A percentile compares a stretch with the other conserved stretches of the same genome.
Evolutionary conservation across 1,284 basidiomycete species (phyloP).

Genomic region (Fomitiporia mediterranea): DNA sequence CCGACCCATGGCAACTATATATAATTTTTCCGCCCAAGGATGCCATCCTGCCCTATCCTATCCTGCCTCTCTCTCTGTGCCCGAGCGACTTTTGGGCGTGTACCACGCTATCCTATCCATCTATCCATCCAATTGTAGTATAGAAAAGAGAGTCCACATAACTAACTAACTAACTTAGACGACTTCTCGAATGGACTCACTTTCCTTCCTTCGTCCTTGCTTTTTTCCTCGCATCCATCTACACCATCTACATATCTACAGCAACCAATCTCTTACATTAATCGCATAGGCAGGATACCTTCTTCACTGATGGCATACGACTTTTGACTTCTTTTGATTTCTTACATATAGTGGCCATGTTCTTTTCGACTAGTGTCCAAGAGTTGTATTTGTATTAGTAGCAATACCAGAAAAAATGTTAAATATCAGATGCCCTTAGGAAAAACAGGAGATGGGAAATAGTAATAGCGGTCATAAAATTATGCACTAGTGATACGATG

Average conservation of each 20-base stretch:
- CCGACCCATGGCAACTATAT: constrained; percentile 2
- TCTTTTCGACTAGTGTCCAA: too few species aligned
- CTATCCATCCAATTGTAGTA: constrained; percentile 17
- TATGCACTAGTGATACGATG: too few species aligned
- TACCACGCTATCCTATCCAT: constrained; percentile 23
- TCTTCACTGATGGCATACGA: neutral
- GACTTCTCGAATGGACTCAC: neutral
- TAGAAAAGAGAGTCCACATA: neutral
- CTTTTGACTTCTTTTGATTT: neutral
- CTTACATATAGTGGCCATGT: neutral
- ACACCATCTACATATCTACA: too few species aligned
- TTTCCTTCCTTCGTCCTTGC: neutral
- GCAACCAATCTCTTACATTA: neutral
- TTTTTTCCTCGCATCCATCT: neutral
- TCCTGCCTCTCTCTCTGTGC: neutral
- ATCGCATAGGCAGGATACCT: constrained; percentile 7
- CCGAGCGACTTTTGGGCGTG: neutral
- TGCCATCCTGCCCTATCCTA: constrained; percentile 1
- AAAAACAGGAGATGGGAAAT: too few species aligned
- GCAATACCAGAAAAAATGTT: too few species aligned
- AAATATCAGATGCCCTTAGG: too few species aligned
- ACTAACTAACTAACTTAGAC: neutral
- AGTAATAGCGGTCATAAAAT: too few species aligned
- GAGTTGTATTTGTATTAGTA: too few species aligned
- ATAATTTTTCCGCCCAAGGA: neutral